Evolutionary conservation across 2,329 filamentous ascomycete genomes (phyloP).

Genomic region (Phaeoacremonium minimum): DNA sequence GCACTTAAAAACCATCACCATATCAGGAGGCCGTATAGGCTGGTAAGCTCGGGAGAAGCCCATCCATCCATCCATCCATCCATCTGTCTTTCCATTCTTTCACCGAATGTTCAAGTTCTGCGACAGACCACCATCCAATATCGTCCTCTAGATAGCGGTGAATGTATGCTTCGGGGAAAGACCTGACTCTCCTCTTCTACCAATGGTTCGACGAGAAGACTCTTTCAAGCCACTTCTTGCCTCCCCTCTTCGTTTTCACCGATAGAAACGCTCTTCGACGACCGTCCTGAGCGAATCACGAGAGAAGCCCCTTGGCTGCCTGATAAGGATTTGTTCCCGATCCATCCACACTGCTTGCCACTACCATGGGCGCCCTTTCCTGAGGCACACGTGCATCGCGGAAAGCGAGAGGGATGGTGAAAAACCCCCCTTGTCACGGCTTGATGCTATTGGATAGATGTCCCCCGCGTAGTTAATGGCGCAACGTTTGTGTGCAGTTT

Average conservation of each 20-base stretch:
- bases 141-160: too few relatives aligned
- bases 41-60: background rate
- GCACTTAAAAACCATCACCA: background rate
- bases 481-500: too few relatives aligned
- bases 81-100: slow-evolving; percentile 1
- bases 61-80: background rate
- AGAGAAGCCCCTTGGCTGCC: background rate
- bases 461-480: too few relatives aligned
- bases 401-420: background rate
- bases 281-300: too few relatives aligned
- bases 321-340: background rate
- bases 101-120: too few relatives aligned
- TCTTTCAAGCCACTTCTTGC: background rate
- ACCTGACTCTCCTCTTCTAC: too few relatives aligned
- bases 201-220: too few relatives aligned
- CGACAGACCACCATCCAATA: too few relatives aligned
- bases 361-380: background rate
- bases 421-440: too few relatives aligned
- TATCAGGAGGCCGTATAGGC: too few relatives aligned
- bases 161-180: too few relatives aligned
- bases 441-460: too few relatives aligned
- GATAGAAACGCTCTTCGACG: background rate
- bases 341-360: background rate
- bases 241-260: background rate
- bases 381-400: background rate